Percentiles rank a stretch among this genome's conserved stretches.
These are phyloP conservation scores for Ophiostoma fasciatum DNA, from an alignment of 2,329 filamentous ascomycete genomes.

Conservation along the genomic window DNA sequence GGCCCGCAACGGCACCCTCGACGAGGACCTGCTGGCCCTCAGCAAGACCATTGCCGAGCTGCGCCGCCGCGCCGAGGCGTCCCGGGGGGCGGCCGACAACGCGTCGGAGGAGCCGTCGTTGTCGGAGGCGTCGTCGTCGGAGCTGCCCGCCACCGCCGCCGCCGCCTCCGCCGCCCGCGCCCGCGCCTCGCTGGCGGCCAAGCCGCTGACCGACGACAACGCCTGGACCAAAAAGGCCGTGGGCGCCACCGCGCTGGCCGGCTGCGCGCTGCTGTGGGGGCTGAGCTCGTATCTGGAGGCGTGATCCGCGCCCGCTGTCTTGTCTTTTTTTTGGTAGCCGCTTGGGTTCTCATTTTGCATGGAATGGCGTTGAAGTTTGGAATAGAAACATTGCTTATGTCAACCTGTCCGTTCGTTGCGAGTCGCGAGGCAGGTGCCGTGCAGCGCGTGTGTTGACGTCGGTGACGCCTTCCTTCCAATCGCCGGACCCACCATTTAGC, in stretches of 20 bases:
- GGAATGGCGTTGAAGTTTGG: too few species aligned
- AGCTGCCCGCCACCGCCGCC: slow-evolving; percentile 7
- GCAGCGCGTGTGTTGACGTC: too few species aligned
- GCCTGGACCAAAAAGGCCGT: slow-evolving; percentile 53
- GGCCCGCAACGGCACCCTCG: slow-evolving; percentile 39
- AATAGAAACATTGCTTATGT: too few species aligned
- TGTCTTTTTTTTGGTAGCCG: background rate
- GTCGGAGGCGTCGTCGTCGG: slow-evolving; percentile 5
- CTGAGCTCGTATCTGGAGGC: slow-evolving; percentile 37
- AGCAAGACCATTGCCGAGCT: slow-evolving; percentile 48
- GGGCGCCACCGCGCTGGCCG: slow-evolving; percentile 46
- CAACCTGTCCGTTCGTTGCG: too few species aligned
- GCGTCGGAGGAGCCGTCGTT: slow-evolving; percentile 21
- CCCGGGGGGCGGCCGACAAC: slow-evolving; percentile 15
- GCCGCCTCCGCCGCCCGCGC: slow-evolving; percentile 14
- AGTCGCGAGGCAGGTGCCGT: too few species aligned
- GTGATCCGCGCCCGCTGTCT: background rate
- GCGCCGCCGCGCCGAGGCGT: slow-evolving; percentile 32
- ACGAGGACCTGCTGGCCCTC: slow-evolving; percentile 65
- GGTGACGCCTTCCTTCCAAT: too few species aligned
- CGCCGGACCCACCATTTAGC: too few species aligned
- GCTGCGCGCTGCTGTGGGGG: slow-evolving; percentile 45
- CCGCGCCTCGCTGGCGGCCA: slow-evolving; percentile 28
- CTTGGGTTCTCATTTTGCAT: background rate
- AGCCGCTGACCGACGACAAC: slow-evolving; percentile 47